Base-by-base conservation (phyloP, 805 yeast species). In the Tetrapisispora namnaoensis region DNA sequence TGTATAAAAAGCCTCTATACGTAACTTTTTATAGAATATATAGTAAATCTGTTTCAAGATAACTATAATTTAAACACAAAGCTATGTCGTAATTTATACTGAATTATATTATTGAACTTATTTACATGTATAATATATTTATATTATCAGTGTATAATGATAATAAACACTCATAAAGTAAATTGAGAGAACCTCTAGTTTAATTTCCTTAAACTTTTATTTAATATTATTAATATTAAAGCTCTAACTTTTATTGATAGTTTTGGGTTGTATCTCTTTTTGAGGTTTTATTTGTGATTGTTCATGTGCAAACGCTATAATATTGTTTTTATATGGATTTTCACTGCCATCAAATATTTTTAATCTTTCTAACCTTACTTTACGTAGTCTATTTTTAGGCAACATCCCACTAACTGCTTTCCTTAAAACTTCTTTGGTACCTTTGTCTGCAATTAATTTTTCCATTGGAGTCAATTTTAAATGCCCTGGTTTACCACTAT, bases 331-430 rank as follows among this genome's bases (percentile, higher is more conserved):
- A 66, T 87, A 93, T 22, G 96, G 97, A 63, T 86, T 86, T 49
- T 85, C 85, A 50, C 87, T 79, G 28, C 91, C 96, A 58, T 95
- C 98, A 65, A 77, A 86, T 0, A 87, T 80, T 68, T 87, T 89
- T 52, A 93, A 74, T 63, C 99, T 79, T 27, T 80, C 91, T 60
- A 93, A 67, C 65, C 99, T 80, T 14, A 73, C 70, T 59, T 82
- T 77, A 66, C 98, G 79, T 54, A 83, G 77, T 59, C 82, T 81
- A 67, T 93, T 91, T 70, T 87, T 90, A 40, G 99, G 99, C 49
- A 93, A 74, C 99, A 93, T 93, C 49, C 95, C 95, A 53, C 87
- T 82, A 6, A 93, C 99, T 1, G 99, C 98, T 58, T 84, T 79
- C 58, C 70, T 78, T 58, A 93, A 71, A 13, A 90, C 70, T 67